Base-by-base conservation (phyloP, 2,329 filamentous ascomycete species). In the Annulohypoxylon truncatum region DNA sequence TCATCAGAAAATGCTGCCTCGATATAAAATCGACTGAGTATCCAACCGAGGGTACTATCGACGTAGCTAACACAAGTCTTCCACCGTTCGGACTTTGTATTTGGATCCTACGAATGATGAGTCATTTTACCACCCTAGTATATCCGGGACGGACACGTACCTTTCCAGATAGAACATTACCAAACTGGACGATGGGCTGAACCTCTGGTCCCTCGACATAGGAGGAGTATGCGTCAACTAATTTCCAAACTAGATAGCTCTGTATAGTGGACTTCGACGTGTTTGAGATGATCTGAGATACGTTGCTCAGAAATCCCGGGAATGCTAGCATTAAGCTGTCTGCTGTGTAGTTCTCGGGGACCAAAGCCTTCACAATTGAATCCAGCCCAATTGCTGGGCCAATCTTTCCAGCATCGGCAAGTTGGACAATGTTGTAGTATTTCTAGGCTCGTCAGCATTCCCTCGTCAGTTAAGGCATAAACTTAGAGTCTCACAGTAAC, bases 21-120 rank as follows among this genome's bases (percentile, higher is more conserved):
- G 1, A 92, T 83, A 68, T 89, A 93, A 79, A 92, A 92, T 20
- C 89, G 86, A 73, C 89, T 90, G 13, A 92, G 79, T 51, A 91
- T 89, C 89, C 90, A 92, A 2, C 85, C 85, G 20, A 92, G 76
- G 4, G 85, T 84, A 20, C 77, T 75, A 67, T 91, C 88, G 4
- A 90, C 82, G 31, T 84, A 82, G 6, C 75, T 75, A 26, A 92
- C 83, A 70, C 90, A 92, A 5, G 82, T 88, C 71, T 89, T 83
- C 89, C 89, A 92, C 51, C 89, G 83, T 72, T 92, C 90, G 12
- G 87, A 79, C 18, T 82, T 83, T 1, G 88, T 86, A 54, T 90
- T 83, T 0, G 88, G 84, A 58, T 90, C 87, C 79, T 83, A 62
- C 1, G 61, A 29, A 15, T 51, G 42, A 12, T 64, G 63, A 50